These are phyloP conservation scores for Salvia splendens DNA, from an alignment of 257 asterid genomes.

Conservation along the genomic window DNA sequence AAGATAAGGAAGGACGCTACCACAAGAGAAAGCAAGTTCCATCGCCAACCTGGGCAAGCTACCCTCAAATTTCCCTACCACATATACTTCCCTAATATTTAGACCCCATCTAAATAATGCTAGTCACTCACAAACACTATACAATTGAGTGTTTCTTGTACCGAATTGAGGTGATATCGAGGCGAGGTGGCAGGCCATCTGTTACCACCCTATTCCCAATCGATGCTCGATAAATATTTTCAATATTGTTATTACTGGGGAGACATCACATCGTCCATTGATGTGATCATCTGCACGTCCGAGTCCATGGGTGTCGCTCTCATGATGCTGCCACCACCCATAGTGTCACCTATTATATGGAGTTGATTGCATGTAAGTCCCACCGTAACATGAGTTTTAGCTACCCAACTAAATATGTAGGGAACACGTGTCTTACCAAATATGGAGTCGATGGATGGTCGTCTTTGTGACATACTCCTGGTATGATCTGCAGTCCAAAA, in stretches of 20 bases:
- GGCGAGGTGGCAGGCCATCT: slow-evolving; percentile 36
- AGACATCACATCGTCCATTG: slow-evolving; percentile 58
- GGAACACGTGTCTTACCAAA: slow-evolving; percentile 48
- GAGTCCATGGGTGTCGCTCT: slow-evolving; percentile 49
- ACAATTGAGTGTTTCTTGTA: slow-evolving; percentile 50
- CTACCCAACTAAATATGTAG: slow-evolving; percentile 10
- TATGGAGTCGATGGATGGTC: slow-evolving; percentile 60
- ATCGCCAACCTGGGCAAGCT: slow-evolving; percentile 87
- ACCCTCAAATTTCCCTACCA: slow-evolving; percentile 39
- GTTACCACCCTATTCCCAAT: slow-evolving; percentile 42
- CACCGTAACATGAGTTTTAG: background rate
- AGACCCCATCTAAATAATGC: slow-evolving; percentile 30
- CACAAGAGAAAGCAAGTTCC: slow-evolving; percentile 79
- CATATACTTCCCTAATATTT: slow-evolving; percentile 35
- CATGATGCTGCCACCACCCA: slow-evolving; percentile 38
- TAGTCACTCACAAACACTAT: slow-evolving; percentile 40
- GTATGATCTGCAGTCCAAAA: slow-evolving; percentile 46
- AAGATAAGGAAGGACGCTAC: slow-evolving; percentile 53
- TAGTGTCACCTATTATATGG: slow-evolving; percentile 45
- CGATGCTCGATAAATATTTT: no score
- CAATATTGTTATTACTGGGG: no score
- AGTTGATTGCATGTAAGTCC: background rate
- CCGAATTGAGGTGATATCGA: no score
- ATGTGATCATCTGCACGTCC: slow-evolving; percentile 55
- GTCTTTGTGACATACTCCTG: slow-evolving; percentile 63